Evolutionary conservation across 2,329 filamentous ascomycete species (phyloP).

Genomic region (Penicillium sp.): DNA sequence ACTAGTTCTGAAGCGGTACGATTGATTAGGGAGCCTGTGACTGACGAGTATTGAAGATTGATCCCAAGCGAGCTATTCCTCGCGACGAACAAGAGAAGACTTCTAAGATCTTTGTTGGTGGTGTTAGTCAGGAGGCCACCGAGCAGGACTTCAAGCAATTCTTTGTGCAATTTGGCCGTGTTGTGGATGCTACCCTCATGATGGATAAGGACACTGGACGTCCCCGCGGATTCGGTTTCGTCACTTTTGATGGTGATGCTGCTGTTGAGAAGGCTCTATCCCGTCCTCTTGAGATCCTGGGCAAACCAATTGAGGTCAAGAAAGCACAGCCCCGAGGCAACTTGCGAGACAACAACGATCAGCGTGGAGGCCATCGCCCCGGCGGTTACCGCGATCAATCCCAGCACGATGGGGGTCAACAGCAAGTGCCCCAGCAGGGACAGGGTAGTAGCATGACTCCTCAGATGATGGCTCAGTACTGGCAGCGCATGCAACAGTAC

Average conservation of each 20-base stretch:
- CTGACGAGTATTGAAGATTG: slow-evolving; percentile 65
- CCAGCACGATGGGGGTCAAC: slow-evolving; percentile 42
- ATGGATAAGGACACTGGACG: slow-evolving; percentile 99
- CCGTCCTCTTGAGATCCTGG: slow-evolving; percentile 83
- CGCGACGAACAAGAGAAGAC: slow-evolving; percentile 98
- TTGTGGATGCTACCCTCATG: slow-evolving; percentile 97
- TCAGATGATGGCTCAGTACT: slow-evolving; percentile 97
- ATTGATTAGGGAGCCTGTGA: background rate
- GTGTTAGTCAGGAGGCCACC: slow-evolving; percentile 94
- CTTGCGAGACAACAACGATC: slow-evolving; percentile 78
- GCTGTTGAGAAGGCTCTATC: slow-evolving; percentile 90
- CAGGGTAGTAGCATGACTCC: slow-evolving; percentile 73
- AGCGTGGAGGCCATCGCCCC: slow-evolving; percentile 44
- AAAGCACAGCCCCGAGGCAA: slow-evolving; percentile 95
- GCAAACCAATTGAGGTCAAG: slow-evolving; percentile 97
- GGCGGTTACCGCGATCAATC: slow-evolving; percentile 44
- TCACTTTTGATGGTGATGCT: slow-evolving; percentile 94
- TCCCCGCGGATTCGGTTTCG: slow-evolving; percentile 93
- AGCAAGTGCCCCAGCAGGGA: slow-evolving; percentile 49
- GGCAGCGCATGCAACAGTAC: slow-evolving; percentile 97
- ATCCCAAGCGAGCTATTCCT: slow-evolving; percentile 95
- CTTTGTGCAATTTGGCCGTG: slow-evolving; percentile 93
- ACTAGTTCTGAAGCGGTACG: slow-evolving; percentile 6
- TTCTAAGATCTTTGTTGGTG: slow-evolving; percentile 97
- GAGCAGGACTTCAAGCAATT: slow-evolving; percentile 96